Percentiles rank a stretch among this genome's conserved stretches.
Conservation (phyloP, 2,329 filamentous ascomycete species). For the Aureobasidium leucospermi region DNA sequence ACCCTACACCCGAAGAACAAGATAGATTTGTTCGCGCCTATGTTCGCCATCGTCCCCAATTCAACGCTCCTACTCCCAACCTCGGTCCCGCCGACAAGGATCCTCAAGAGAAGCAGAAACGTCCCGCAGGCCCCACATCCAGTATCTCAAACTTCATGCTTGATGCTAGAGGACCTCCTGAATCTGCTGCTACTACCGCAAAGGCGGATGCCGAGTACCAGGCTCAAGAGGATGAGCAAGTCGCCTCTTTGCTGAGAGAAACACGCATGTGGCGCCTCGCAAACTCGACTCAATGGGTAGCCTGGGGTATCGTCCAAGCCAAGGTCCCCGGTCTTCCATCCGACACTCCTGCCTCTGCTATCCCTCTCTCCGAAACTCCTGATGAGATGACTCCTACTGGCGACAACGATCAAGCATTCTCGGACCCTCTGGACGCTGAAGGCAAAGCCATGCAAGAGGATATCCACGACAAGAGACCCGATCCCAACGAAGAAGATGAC, state of each 20-base stretch:
- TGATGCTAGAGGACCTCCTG: slow-evolving; percentile 43
- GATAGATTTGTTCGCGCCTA: slow-evolving; percentile 80
- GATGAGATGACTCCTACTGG: not conserved
- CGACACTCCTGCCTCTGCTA: slow-evolving; percentile 11
- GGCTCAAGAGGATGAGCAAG: slow-evolving; percentile 52
- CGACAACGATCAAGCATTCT: not conserved
- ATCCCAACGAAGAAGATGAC: slow-evolving; percentile 27
- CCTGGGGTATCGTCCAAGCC: slow-evolving; percentile 95
- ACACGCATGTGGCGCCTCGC: slow-evolving; percentile 78
- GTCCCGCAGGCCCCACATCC: slow-evolving; percentile 27
- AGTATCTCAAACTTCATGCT: slow-evolving; percentile 65
- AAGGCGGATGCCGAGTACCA: slow-evolving; percentile 38
- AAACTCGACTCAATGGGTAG: slow-evolving; percentile 85
- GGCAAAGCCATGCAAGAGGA: slow-evolving; percentile 19
- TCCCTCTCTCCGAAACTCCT: not conserved
- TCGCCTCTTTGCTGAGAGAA: slow-evolving; percentile 68
- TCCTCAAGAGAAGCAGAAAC: slow-evolving; percentile 17
- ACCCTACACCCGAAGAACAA: slow-evolving; percentile 76
- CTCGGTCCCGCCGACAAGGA: slow-evolving; percentile 24
- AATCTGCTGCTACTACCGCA: slow-evolving; percentile 15
- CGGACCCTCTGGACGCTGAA: slow-evolving; percentile 16
- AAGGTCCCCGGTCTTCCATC: slow-evolving; percentile 66
- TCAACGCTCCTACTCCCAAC: slow-evolving; percentile 42
- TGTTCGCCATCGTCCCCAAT: slow-evolving; percentile 69
- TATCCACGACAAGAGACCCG: slow-evolving; percentile 22